phyloP scores from a whole-genome alignment of 1,139 yeast species.

The Magnusiomyces tetraspermus region DNA sequence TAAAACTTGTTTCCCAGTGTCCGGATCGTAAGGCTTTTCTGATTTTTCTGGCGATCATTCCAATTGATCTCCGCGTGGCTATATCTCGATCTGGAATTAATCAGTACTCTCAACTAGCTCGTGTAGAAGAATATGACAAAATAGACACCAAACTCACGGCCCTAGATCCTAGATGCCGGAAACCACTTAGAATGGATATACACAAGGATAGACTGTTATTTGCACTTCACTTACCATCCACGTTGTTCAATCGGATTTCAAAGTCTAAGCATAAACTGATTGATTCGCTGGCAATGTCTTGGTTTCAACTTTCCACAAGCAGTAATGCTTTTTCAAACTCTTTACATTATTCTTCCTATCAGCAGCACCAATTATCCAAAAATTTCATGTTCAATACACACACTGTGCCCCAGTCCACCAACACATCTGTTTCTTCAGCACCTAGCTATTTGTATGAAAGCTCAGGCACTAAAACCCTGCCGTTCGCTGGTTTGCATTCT shows the following conservation, averaged over 20 bases:
- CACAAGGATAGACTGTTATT: constrained; percentile 2
- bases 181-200: not conserved
- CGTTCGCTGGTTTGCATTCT: not conserved
- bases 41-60: constrained; percentile 2
- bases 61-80: constrained; percentile 2
- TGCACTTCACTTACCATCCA: constrained; percentile 2
- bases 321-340: not conserved
- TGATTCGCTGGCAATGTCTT: constrained; percentile 4
- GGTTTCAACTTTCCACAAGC: not conserved
- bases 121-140: constrained; percentile 1
- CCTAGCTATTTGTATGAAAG: not conserved
- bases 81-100: constrained; percentile 3
- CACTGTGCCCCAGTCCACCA: not conserved
- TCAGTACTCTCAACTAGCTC: constrained; percentile 1
- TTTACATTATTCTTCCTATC: not conserved
- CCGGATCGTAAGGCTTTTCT: constrained; percentile 1
- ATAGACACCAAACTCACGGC: not conserved
- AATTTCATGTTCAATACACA: not conserved
- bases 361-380: not conserved
- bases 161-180: not conserved
- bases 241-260: not conserved
- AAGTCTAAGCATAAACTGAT: constrained; percentile 4
- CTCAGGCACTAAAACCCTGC: not conserved
- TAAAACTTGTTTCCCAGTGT: constrained; percentile 2
- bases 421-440: not conserved